phyloP scores from a whole-genome alignment of 1,284 basidiomycete genomes.

The Bondarzewia mesenterica region DNA sequence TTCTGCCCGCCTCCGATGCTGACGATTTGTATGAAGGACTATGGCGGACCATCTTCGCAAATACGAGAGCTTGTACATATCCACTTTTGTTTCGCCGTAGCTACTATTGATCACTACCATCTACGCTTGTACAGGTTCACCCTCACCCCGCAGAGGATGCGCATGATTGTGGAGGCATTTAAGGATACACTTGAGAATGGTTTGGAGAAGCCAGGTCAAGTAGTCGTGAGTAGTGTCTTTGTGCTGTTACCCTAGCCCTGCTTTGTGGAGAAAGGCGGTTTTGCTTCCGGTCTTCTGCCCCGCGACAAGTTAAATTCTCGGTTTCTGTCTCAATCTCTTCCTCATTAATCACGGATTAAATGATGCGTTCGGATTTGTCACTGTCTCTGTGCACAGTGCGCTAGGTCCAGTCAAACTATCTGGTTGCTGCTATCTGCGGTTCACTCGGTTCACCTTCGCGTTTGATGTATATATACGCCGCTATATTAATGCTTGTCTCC shows the following conservation, averaged over 20 bases:
- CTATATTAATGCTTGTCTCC: not conserved
- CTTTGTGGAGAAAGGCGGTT: not conserved
- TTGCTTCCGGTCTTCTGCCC: not conserved
- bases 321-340: too few species aligned
- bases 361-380: too few species aligned
- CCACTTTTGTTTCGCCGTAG: not conserved
- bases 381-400: too few species aligned
- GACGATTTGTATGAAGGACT: constrained; percentile 39
- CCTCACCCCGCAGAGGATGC: constrained; percentile 88
- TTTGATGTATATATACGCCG: constrained; percentile 2
- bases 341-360: too few species aligned
- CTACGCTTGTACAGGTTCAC: constrained; percentile 50
- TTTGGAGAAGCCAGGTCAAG: constrained; percentile 75
- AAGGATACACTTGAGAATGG: constrained; percentile 88
- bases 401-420: too few species aligned
- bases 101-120: not conserved
- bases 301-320: too few species aligned
- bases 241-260: not conserved
- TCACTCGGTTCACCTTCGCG: too few species aligned
- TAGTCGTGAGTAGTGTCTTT: constrained; percentile 63
- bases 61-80: constrained; percentile 65
- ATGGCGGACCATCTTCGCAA: constrained; percentile 88
- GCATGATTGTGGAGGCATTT: constrained; percentile 96
- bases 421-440: too few species aligned
- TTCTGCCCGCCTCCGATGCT: constrained; percentile 9